phyloP scores from a whole-genome alignment of 2,329 filamentous ascomycete genomes.

The Diplocarpon mali region DNA sequence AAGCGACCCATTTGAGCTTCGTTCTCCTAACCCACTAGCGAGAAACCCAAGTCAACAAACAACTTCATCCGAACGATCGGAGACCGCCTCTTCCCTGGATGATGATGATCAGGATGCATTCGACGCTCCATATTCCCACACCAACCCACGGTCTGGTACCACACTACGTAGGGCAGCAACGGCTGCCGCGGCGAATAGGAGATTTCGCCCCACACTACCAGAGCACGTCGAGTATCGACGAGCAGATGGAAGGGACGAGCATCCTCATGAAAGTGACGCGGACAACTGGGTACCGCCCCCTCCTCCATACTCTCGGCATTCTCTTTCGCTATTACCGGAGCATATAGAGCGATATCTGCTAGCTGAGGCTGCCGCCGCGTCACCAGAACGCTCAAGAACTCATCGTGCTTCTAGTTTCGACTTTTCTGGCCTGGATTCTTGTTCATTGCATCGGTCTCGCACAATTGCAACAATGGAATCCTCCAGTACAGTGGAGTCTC shows the following conservation, averaged over 20 bases:
- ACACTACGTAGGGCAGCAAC: constrained; percentile 64
- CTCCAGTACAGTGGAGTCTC: constrained; percentile 16
- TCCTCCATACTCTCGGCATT: constrained; percentile 63
- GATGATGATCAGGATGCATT: constrained; percentile 38
- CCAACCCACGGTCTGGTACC: constrained; percentile 57
- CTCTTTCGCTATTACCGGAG: constrained; percentile 28
- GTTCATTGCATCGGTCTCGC: constrained; percentile 19
- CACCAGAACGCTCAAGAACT: constrained; percentile 21
- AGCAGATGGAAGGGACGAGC: constrained; percentile 57
- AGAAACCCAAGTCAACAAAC: constrained; percentile 16
- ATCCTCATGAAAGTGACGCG: constrained; percentile 77
- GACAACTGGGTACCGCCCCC: constrained; percentile 84
- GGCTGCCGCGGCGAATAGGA: constrained; percentile 63
- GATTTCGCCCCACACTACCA: constrained; percentile 43
- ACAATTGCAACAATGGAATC: constrained; percentile 17
- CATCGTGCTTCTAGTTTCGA: constrained; percentile 18
- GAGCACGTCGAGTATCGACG: constrained; percentile 52
- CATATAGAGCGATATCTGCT: constrained; percentile 27
- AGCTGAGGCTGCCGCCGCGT: constrained; percentile 22
- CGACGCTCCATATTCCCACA: constrained; percentile 63
- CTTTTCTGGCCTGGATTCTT: constrained; percentile 18
- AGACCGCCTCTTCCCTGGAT: constrained; percentile 24
- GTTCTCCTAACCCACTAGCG: constrained; percentile 1
- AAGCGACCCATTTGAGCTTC: constrained; percentile 13
- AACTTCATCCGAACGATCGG: constrained; percentile 12